Conservation (phyloP, 495 filamentous ascomycete species). For the Barbatosphaeria neglecta region DNA sequence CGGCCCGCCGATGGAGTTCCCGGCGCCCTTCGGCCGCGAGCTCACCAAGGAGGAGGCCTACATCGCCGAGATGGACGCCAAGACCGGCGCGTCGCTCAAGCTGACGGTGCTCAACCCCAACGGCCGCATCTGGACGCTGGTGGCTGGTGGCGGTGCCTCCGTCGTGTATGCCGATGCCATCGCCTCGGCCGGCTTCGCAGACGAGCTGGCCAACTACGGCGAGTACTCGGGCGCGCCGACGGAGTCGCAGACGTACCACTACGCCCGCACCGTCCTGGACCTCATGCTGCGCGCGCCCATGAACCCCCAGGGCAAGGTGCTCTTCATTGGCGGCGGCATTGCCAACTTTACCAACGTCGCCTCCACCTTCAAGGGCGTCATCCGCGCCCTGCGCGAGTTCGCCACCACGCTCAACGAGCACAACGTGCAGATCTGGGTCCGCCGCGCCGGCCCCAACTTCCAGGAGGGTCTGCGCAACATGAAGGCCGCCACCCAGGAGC, state of each 20-base stretch:
- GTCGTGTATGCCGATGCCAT: constrained; percentile 99
- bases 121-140: constrained; percentile 94
- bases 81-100: constrained; percentile 98
- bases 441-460: constrained; percentile 97
- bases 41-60: constrained; percentile 97
- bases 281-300: constrained; percentile 90
- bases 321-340: constrained; percentile 99
- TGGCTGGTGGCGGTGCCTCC: constrained; percentile 98
- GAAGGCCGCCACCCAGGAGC: constrained; percentile 86
- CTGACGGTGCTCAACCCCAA: constrained; percentile 86
- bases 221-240: constrained; percentile 98
- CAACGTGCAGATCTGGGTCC: constrained; percentile 98
- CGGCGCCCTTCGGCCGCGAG: constrained; percentile 96
- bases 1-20: constrained; percentile 97
- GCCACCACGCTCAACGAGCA: constrained; percentile 80
- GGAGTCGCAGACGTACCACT: constrained; percentile 97
- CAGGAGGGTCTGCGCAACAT: constrained; percentile 99
- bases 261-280: constrained; percentile 91
- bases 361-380: constrained; percentile 98
- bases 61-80: constrained; percentile 95
- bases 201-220: constrained; percentile 97
- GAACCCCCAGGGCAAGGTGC: constrained; percentile 83
- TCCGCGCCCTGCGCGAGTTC: constrained; percentile 89
- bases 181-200: constrained; percentile 87
- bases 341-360: constrained; percentile 99